Evolutionary conservation across 148 eudicot genomes (phyloP), one percentile per base, ranked within the genome.

Genomic region (Nepenthes gracilis): DNA sequence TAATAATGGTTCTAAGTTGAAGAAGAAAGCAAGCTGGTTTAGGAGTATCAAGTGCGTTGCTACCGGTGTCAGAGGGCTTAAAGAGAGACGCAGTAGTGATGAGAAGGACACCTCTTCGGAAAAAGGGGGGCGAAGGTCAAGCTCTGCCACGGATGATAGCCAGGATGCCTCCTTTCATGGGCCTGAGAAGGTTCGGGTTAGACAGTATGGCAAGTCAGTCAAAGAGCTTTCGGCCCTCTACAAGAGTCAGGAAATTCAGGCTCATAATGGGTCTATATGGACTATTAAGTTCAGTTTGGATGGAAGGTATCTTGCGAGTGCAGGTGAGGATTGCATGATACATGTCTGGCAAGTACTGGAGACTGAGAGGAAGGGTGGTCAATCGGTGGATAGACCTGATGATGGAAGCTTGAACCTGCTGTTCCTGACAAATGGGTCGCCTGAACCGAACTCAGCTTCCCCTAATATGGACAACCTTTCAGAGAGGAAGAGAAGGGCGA

Each of bases 121-220:
- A 50, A 87, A 79, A 63, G 88, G 95, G 63, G 91, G 95, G 14
- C 71, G 83, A 65, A 86, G 97, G 67, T 90, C 94, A 4, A 90
- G 97, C 64, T 90, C 90, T 2, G 97, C 96, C 2, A 92, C 97
- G 11, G 97, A 92, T 72, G 97, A 88, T 71, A 92, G 97, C 68
- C 97, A 90, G 64, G 94, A 90, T 55, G 77, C 62, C 43, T 80
- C 90, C 0, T 87, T 83, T 72, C 88, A 92, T 71, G 96, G 90
- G 56, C 97, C 96, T 1, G 96, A 92, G 66, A 82, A 81, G 68
- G 83, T 92, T 54, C 77, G 94, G 60, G 98, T 88, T 32, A 60
- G 76, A 43, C 96, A 92, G 40, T 84, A 88, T 73, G 98, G 98
- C 13, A 92, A 92, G 65, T 83, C 96, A 0, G 77, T 76, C 53